Percentiles rank a stretch among this genome's conserved stretches.
Conservation (phyloP, 1,139 yeast genomes). For the Candida sp. region DNA sequence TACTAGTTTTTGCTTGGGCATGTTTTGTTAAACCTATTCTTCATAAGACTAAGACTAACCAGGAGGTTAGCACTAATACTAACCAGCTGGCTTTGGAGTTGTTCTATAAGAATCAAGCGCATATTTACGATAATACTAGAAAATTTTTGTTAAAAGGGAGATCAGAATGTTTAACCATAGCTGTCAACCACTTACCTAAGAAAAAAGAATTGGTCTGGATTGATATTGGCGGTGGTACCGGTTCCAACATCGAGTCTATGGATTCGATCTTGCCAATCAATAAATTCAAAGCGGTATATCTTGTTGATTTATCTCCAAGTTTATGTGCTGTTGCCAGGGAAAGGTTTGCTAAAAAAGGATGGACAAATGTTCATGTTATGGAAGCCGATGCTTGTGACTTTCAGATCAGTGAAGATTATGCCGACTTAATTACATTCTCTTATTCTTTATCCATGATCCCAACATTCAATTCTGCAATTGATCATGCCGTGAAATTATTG, state of each 20-base stretch:
- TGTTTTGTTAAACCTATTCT: constrained; percentile 73
- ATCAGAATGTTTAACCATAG: constrained; percentile 58
- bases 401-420: constrained; percentile 38
- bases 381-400: constrained; percentile 79
- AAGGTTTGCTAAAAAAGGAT: constrained; percentile 47
- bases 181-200: constrained; percentile 50
- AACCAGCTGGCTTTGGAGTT: constrained; percentile 70
- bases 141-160: constrained; percentile 66
- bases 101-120: constrained; percentile 75
- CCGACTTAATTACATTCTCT: constrained; percentile 70
- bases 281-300: constrained; percentile 62
- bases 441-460: constrained; percentile 87
- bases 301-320: constrained; percentile 76
- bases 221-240: constrained; percentile 87
- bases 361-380: constrained; percentile 66
- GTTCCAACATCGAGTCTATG: constrained; percentile 78
- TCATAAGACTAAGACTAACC: constrained; percentile 19
- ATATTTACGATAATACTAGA: constrained; percentile 70
- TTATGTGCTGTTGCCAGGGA: constrained; percentile 67
- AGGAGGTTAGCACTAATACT: constrained; percentile 34
- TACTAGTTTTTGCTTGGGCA: constrained; percentile 41
- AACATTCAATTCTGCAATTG: constrained; percentile 75
- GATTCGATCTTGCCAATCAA: constrained; percentile 47
- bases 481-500: constrained; percentile 55
- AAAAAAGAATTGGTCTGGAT: constrained; percentile 63